Conservation (phyloP, 2,329 filamentous ascomycete genomes). For the Madurella mycetomatis region DNA sequence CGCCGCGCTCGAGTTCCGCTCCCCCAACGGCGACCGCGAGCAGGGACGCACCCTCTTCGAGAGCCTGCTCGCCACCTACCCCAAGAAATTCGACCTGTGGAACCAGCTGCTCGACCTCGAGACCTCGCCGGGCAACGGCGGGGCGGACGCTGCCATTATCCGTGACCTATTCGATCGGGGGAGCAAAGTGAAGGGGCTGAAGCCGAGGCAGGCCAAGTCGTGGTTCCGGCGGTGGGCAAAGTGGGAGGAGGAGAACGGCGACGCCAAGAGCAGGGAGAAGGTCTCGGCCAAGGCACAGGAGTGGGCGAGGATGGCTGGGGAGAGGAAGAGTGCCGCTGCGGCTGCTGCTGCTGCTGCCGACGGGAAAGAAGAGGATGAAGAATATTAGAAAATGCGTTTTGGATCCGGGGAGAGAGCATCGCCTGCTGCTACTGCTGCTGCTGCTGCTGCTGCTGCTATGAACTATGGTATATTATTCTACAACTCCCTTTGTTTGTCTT, state of each 20-base stretch:
- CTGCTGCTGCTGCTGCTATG: too few relatives aligned
- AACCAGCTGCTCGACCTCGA: conserved; percentile 88
- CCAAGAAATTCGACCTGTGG: conserved; percentile 90
- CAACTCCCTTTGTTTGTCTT: too few relatives aligned
- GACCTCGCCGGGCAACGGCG: conserved; percentile 42
- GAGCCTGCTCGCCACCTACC: conserved; percentile 74
- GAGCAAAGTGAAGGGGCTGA: conserved; percentile 63
- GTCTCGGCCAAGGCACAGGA: conserved; percentile 67
- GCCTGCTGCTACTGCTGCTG: too few relatives aligned
- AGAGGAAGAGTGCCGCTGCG: conserved; percentile 32
- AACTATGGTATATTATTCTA: too few relatives aligned
- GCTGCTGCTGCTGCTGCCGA: conserved; percentile 23
- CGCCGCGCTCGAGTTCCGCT: conserved; percentile 86
- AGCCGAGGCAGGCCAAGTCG: conserved; percentile 75
- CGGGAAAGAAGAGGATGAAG: conserved; percentile 28
- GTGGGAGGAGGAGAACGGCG: conserved; percentile 75
- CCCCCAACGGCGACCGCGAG: conserved; percentile 75
- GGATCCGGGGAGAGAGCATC: background rate
- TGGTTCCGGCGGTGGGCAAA: conserved; percentile 91
- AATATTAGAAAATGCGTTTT: conserved; percentile 14
- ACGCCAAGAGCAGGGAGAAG: conserved; percentile 63
- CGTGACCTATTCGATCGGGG: conserved; percentile 81
- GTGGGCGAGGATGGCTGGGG: conserved; percentile 55
- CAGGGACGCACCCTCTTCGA: conserved; percentile 94
- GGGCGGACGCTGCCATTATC: conserved; percentile 49